These are phyloP conservation scores for Eucalyptus pumila DNA, from an alignment of 345 rosid species.

Conservation along the genomic window DNA sequence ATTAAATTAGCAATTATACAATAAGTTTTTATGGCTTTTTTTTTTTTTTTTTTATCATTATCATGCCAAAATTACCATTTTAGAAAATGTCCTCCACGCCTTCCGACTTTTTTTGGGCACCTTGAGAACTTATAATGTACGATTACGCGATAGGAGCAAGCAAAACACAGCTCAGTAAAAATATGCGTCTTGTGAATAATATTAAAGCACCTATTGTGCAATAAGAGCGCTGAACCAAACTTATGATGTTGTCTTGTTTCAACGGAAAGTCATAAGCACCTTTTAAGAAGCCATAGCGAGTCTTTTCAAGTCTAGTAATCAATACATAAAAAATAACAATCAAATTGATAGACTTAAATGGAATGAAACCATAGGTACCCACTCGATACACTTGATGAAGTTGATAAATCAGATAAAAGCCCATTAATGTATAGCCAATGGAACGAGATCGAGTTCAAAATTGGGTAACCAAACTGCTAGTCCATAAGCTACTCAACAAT, in stretches of 20 bases:
- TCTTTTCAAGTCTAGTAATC: neutral
- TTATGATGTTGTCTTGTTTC: neutral
- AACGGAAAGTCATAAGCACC: neutral
- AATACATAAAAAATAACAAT: neutral
- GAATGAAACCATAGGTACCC: neutral
- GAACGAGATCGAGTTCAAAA: neutral
- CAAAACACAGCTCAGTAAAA: neutral
- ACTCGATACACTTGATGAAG: neutral
- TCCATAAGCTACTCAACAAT: neutral
- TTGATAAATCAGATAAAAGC: neutral
- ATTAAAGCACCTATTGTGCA: neutral
- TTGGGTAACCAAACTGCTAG: neutral
- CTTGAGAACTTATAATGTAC: neutral
- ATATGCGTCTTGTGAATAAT: neutral
- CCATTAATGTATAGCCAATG: neutral
- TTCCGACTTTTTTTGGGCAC: neutral
- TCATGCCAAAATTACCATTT: neutral
- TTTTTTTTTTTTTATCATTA: neutral
- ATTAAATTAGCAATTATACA: neutral
- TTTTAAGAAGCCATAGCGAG: neutral
- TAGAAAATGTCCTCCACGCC: neutral
- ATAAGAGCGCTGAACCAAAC: neutral
- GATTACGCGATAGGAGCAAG: neutral
- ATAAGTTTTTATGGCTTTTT: neutral
- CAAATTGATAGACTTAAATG: neutral